A percentile compares a stretch with the other conserved stretches of the same genome.
Evolutionary conservation across 345 rosid species (phyloP).

Genomic region (Toxicodendron radicans): DNA sequence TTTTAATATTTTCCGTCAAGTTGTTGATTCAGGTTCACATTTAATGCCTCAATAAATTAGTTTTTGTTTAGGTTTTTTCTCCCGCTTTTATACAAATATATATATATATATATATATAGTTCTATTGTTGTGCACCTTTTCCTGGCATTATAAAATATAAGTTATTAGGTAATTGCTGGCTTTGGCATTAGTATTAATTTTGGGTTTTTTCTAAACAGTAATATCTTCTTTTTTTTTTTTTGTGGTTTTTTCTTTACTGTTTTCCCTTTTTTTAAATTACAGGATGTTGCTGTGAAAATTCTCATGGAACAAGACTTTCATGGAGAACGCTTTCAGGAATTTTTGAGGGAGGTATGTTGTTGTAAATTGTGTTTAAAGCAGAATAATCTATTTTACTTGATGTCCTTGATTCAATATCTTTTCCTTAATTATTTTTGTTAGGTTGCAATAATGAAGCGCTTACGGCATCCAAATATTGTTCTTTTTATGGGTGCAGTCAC

Average conservation of each 20-base stretch:
- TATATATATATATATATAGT: background rate
- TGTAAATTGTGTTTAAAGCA: slow-evolving; percentile 10
- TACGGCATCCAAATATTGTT: slow-evolving; percentile 98
- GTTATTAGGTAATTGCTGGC: background rate
- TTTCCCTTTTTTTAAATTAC: slow-evolving; percentile 15
- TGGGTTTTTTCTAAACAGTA: background rate
- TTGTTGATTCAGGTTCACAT: background rate
- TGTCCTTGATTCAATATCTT: slow-evolving; percentile 23
- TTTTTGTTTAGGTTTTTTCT: background rate
- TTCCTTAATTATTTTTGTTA: slow-evolving; percentile 23
- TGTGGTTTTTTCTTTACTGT: too few species aligned
- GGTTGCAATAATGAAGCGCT: slow-evolving; percentile 98
- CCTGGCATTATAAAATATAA: background rate
- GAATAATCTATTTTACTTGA: background rate
- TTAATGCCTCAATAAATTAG: background rate
- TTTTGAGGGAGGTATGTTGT: slow-evolving; percentile 82
- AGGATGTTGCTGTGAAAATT: slow-evolving; percentile 99
- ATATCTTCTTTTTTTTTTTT: slow-evolving; percentile 12
- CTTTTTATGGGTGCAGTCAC: slow-evolving; percentile 99
- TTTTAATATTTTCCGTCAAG: background rate
- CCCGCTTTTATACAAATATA: too few species aligned
- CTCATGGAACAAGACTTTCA: slow-evolving; percentile 99
- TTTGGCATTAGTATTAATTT: background rate
- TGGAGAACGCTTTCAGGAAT: slow-evolving; percentile 84
- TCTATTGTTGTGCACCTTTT: background rate